Evolutionary conservation across 2,329 filamentous ascomycete species (phyloP).

Genomic region (Pseudogymnoascus sp.): DNA sequence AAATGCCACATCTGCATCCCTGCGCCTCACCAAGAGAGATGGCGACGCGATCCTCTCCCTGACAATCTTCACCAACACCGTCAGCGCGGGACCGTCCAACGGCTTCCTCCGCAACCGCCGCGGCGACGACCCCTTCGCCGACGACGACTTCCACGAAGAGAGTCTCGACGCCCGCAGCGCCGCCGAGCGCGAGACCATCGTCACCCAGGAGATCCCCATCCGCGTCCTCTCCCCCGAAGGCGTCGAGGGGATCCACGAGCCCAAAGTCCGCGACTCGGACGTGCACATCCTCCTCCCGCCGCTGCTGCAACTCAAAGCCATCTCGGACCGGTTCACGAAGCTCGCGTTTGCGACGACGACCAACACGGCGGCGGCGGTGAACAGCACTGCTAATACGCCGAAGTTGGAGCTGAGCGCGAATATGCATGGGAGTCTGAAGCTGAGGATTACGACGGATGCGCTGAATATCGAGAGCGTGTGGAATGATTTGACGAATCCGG

Average conservation of each 20-base stretch:
- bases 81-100: constrained; percentile 34
- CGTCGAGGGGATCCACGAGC: constrained; percentile 92
- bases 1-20: constrained; percentile 69
- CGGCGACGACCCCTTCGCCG: constrained; percentile 34
- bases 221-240: constrained; percentile 74
- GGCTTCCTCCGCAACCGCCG: constrained; percentile 23
- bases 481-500: constrained; percentile 78
- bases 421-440: constrained; percentile 79
- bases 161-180: constrained; percentile 47
- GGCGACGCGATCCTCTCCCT: constrained; percentile 78
- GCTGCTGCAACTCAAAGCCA: constrained; percentile 79
- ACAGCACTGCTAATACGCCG: constrained; percentile 34
- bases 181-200: constrained; percentile 76
- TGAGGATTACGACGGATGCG: constrained; percentile 74
- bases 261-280: constrained; percentile 80
- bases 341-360: constrained; percentile 49
- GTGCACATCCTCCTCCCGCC: constrained; percentile 88
- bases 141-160: constrained; percentile 39
- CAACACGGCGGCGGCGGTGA: constrained; percentile 14
- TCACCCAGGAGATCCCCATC: constrained; percentile 95
- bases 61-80: constrained; percentile 75
- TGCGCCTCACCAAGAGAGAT: constrained; percentile 90
- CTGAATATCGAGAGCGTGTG: constrained; percentile 80
- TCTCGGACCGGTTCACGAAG: constrained; percentile 91
- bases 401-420: constrained; percentile 85